A percentile compares a stretch with the other conserved stretches of the same genome.
Evolutionary conservation across 805 yeast species (phyloP).

Genomic region (Ogataea chonburiensis): DNA sequence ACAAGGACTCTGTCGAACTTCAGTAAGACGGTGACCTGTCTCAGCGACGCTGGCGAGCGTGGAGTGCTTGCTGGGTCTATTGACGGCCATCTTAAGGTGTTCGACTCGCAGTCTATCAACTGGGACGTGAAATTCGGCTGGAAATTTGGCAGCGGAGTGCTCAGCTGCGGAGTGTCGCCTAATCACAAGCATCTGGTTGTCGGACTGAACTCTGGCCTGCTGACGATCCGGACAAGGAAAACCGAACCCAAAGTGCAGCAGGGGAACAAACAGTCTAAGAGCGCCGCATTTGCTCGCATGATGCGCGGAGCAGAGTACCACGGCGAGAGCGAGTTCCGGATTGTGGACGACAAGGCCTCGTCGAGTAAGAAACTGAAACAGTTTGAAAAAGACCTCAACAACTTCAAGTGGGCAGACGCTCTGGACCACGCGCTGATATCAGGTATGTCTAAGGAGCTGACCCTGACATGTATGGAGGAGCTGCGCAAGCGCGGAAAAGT

Average conservation of each 20-base stretch:
- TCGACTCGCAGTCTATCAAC: conserved; percentile 66
- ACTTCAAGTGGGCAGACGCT: conserved; percentile 92
- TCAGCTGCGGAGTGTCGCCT: conserved; percentile 88
- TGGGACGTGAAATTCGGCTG: conserved; percentile 95
- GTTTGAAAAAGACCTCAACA: conserved; percentile 80
- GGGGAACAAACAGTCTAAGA: conserved; percentile 47
- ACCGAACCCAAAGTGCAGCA: conserved; percentile 56
- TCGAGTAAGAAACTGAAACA: conserved; percentile 63
- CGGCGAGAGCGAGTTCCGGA: conserved; percentile 82
- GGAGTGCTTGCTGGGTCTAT: conserved; percentile 92
- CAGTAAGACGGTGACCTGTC: conserved; percentile 88
- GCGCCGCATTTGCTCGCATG: conserved; percentile 73
- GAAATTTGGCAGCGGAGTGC: conserved; percentile 94
- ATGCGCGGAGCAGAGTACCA: conserved; percentile 87
- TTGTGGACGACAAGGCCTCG: conserved; percentile 57
- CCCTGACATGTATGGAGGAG: conserved; percentile 81
- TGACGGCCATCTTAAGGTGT: conserved; percentile 96
- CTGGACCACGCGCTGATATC: conserved; percentile 79
- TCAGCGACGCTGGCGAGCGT: conserved; percentile 67
- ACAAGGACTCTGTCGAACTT: conserved; percentile 77
- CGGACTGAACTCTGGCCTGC: conserved; percentile 85
- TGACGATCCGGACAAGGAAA: conserved; percentile 85
- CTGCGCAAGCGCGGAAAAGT: conserved; percentile 87
- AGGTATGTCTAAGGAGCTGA: conserved; percentile 77
- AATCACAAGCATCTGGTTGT: conserved; percentile 84